Percentiles rank a stretch among this genome's conserved stretches.
Conservation (phyloP, 352 stramenopile genomes). For the Poterioochromonas sp. region DNA sequence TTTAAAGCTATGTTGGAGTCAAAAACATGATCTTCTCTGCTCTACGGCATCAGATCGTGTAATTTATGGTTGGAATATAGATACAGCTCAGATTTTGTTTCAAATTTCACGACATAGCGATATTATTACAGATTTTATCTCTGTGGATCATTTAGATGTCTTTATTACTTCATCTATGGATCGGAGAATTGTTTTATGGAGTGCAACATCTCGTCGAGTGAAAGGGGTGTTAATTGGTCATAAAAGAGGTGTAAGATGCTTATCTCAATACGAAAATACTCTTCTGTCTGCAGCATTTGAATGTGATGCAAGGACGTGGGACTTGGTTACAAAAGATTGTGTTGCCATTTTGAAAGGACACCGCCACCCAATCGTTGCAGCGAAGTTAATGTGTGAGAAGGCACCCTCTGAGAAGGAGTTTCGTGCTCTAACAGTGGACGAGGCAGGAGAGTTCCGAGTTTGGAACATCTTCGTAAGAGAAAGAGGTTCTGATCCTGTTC, state of each 20-base stretch:
- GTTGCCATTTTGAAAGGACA: slow-evolving; percentile 22
- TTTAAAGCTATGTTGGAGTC: slow-evolving; percentile 29
- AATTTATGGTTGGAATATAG: slow-evolving; percentile 34
- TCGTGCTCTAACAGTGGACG: slow-evolving; percentile 22
- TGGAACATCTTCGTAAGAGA: slow-evolving; percentile 34
- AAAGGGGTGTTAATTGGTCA: slow-evolving; percentile 32
- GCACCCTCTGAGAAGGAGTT: slow-evolving; percentile 21
- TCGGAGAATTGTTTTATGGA: slow-evolving; percentile 29
- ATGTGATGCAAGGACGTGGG: slow-evolving; percentile 26
- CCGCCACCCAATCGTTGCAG: slow-evolving; percentile 8
- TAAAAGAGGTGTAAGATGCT: slow-evolving; percentile 16
- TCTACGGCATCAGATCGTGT: slow-evolving; percentile 11
- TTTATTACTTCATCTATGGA: slow-evolving; percentile 32
- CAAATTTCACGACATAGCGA: slow-evolving; percentile 27
- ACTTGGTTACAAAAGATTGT: slow-evolving; percentile 17
- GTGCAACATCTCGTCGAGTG: not conserved
- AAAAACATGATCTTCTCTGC: slow-evolving; percentile 20
- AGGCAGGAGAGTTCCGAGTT: slow-evolving; percentile 22
- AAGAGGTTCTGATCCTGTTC: not conserved
- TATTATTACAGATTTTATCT: slow-evolving; percentile 30
- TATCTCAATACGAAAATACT: slow-evolving; percentile 7
- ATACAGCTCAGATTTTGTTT: slow-evolving; percentile 14
- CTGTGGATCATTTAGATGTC: slow-evolving; percentile 8
- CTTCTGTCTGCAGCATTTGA: slow-evolving; percentile 30
- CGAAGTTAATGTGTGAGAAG: slow-evolving; percentile 20